These are phyloP conservation scores for Huntiella savannae DNA, from an alignment of 2,329 filamentous ascomycete species.

Conservation along the genomic window DNA sequence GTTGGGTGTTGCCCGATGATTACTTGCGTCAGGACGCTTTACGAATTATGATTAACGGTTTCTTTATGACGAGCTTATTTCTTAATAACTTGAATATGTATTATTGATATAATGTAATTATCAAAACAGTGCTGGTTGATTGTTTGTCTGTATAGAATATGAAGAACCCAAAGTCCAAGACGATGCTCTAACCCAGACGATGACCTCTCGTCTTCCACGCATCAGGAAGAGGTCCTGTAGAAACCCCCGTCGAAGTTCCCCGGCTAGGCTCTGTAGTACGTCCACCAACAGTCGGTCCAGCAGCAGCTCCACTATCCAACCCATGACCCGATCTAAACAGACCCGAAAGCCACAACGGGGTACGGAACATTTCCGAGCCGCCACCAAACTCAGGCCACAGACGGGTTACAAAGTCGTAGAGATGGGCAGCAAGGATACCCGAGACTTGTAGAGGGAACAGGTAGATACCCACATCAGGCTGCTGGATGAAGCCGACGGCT, in stretches of 20 bases:
- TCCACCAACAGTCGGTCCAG: not conserved
- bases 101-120: not conserved
- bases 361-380: constrained; percentile 56
- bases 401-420: constrained; percentile 76
- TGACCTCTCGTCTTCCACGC: constrained; percentile 46
- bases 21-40: not conserved
- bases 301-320: not conserved
- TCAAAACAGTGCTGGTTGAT: no score
- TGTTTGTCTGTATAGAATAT: no score
- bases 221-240: constrained; percentile 34
- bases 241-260: constrained; percentile 5
- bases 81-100: not conserved
- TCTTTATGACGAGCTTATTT: not conserved
- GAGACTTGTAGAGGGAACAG: constrained; percentile 46
- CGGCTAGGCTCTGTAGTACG: not conserved
- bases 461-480: constrained; percentile 35
- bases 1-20: not conserved
- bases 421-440: constrained; percentile 45
- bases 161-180: no score
- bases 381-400: constrained; percentile 81
- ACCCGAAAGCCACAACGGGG: constrained; percentile 46
- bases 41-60: not conserved
- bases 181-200: constrained; percentile 32
- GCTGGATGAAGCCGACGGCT: constrained; percentile 44
- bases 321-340: constrained; percentile 21